phyloP scores from a whole-genome alignment of 345 rosid genomes.

The Passiflora organensis region DNA sequence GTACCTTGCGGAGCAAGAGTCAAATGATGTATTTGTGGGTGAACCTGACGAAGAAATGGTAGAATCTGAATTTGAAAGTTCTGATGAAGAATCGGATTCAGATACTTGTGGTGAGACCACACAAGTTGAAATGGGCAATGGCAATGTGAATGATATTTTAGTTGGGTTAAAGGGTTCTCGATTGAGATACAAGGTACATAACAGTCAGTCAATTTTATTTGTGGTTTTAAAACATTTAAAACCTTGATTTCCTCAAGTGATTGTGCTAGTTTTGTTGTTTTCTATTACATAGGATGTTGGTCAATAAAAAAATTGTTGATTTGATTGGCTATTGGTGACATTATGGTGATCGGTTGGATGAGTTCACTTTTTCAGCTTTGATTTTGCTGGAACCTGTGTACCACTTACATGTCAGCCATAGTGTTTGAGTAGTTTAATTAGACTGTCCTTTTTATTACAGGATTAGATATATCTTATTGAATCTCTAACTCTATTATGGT shows the following conservation, averaged over 20 bases:
- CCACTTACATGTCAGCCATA: no score
- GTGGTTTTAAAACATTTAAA: not conserved
- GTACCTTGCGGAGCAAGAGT: slow-evolving; percentile 33
- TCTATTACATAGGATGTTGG: no score
- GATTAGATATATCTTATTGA: no score
- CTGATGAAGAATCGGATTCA: slow-evolving; percentile 38
- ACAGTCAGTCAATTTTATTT: no score
- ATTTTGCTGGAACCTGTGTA: not conserved
- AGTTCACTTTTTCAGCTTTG: not conserved
- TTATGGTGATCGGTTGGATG: no score
- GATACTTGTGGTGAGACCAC: slow-evolving; percentile 22
- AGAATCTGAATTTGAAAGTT: slow-evolving; percentile 43
- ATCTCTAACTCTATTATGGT: no score
- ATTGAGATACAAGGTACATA: slow-evolving; percentile 62
- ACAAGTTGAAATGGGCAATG: slow-evolving; percentile 25
- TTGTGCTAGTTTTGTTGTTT: no score
- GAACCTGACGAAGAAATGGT: slow-evolving; percentile 37
- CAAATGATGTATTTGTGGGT: slow-evolving; percentile 33
- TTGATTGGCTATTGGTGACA: not conserved
- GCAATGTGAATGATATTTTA: slow-evolving; percentile 41
- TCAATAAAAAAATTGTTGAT: not conserved
- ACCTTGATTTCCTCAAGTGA: no score
- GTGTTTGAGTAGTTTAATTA: no score
- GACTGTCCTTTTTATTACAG: no score
- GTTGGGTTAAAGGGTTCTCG: slow-evolving; percentile 42